A percentile compares a stretch with the other conserved stretches of the same genome.
phyloP scores from a whole-genome alignment of 192 early-diverging fungal genomes.

The Jimgerdemannia lactiflua region DNA sequence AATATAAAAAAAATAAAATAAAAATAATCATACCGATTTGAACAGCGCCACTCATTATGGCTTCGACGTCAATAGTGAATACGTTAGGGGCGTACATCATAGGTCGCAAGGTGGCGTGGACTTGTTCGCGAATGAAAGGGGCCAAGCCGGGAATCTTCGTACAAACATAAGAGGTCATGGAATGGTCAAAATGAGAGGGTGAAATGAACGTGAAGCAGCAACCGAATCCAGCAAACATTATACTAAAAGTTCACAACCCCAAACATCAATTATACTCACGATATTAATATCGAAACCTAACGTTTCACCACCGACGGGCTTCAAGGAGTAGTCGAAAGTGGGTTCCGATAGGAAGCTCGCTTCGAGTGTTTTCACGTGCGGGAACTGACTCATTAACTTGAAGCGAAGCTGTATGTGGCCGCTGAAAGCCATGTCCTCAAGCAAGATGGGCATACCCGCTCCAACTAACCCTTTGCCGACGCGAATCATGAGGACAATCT shows the following conservation, averaged over 20 bases:
- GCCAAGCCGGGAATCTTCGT: conserved; percentile 77
- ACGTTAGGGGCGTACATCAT: conserved; percentile 87
- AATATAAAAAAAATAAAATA: conserved; percentile 4
- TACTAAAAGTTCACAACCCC: too few relatives aligned
- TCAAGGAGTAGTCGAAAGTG: conserved; percentile 82
- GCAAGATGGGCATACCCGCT: conserved; percentile 79
- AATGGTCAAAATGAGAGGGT: not conserved
- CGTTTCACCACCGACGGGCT: conserved; percentile 84
- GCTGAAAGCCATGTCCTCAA: conserved; percentile 83
- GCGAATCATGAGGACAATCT: conserved; percentile 81
- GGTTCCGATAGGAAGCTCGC: conserved; percentile 87
- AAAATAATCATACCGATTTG: conserved; percentile 38
- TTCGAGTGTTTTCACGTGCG: conserved; percentile 82
- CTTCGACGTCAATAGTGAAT: conserved; percentile 76
- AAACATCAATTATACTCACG: conserved; percentile 27
- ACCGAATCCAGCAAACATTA: too few relatives aligned
- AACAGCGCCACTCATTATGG: conserved; percentile 66
- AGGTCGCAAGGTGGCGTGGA: conserved; percentile 68
- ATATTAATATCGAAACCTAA: conserved; percentile 87
- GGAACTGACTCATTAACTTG: conserved; percentile 84
- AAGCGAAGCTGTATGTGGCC: conserved; percentile 77
- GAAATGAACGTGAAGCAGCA: not conserved
- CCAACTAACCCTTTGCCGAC: conserved; percentile 85
- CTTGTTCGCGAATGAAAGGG: conserved; percentile 70
- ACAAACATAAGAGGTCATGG: not conserved